Percentiles rank a stretch among this genome's conserved stretches.
These are phyloP conservation scores for Trichosporon sp. DNA, from an alignment of 1,284 basidiomycete species.

Conservation along the genomic window DNA sequence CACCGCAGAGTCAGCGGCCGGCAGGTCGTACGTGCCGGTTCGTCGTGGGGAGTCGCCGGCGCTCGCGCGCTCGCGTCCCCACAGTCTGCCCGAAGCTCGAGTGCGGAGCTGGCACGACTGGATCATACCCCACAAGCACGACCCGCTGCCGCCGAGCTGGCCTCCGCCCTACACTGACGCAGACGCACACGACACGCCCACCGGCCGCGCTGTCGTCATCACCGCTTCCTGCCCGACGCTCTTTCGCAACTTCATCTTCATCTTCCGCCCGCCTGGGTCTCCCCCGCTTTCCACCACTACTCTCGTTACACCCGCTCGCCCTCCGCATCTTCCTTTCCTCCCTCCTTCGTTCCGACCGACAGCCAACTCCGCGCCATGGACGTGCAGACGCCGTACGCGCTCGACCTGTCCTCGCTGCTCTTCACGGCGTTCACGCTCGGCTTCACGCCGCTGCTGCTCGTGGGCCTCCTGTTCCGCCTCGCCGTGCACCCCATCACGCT, in stretches of 20 bases:
- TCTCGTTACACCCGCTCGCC: background rate
- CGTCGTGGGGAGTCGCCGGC: background rate
- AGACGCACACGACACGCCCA: background rate
- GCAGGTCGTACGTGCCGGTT: background rate
- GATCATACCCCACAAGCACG: background rate
- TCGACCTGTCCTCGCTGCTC: background rate
- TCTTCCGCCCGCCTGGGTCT: too few relatives aligned
- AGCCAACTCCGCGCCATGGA: background rate
- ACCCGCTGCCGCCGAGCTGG: background rate
- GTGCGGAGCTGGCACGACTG: background rate
- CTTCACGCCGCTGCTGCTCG: conserved; percentile 1
- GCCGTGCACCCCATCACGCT: background rate
- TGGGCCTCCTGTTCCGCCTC: background rate
- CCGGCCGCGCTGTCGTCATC: background rate
- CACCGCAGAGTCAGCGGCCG: background rate
- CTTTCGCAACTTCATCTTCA: background rate
- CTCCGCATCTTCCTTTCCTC: background rate
- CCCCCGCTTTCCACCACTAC: too few relatives aligned
- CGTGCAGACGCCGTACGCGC: background rate
- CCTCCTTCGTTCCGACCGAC: background rate
- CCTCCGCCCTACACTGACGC: background rate
- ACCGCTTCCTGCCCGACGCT: background rate
- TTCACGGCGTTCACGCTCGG: background rate
- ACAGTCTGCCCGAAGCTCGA: background rate
- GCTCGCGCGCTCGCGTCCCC: too few relatives aligned